Evolutionary conservation across 495 filamentous ascomycete genomes (phyloP), one percentile per base, ranked within the genome.

Genomic region (Tuber calosporum): DNA sequence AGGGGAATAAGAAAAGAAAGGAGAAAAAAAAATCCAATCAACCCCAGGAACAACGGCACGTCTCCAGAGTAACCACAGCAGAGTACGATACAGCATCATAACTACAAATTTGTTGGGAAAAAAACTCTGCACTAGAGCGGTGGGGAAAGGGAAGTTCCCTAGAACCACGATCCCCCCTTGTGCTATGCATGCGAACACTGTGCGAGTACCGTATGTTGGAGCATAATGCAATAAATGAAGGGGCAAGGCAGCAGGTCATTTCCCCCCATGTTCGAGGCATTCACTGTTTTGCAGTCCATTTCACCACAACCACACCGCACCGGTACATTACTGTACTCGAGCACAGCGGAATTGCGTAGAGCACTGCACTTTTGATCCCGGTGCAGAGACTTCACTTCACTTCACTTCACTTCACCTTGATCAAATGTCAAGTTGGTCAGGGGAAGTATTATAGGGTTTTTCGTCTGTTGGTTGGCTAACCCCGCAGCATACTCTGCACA

Each of bases 41-140:
- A 72, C 39, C 53, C 37, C 39, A 22, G 62, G 34, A 66, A 74
- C 37, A 45, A 30, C 58, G n/a, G 53, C 53, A 58, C 53, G n/a
- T 30, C 53, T 11, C 53, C 53, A 58, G 48, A 30, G n/a, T 58
- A 58, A 30, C 48, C 11, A n/a, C n/a, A 26, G n/a, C 0, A 26
- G 4, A 11, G 3, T 30, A 22, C 1, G 0, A 7, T 1, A 8
- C 45, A n/a, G 20, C 22, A 48, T 43, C 19, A 19, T 43, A 53
- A 45, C 43, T 20, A 22, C 5, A 11, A 3, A 62, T 26, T 62
- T 62, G 53, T 62, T 62, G 53, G 53, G 53, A 34, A 58, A 22
- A 53, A 53, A 62, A 62, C 26, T 62, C 53, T 62, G 53, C 53
- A 7, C 2, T 17, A 62, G 7, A 4, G 26, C 19, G 53, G 53